Conservation (phyloP, 352 stramenopile genomes). For the Globisporangium canariense region DNA sequence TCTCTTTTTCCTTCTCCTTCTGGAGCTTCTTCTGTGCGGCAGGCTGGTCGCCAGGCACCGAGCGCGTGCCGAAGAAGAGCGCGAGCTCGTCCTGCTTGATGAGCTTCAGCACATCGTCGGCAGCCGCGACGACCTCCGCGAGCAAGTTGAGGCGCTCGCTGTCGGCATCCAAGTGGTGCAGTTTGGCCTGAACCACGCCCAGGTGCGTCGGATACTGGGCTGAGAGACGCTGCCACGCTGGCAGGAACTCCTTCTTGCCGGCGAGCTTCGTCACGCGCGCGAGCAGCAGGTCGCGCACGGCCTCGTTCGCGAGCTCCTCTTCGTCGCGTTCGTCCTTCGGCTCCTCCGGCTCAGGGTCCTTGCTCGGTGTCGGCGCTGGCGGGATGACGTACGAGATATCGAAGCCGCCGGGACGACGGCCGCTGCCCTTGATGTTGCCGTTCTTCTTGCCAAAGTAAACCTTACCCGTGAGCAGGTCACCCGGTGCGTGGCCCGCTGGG, state of each 20-base stretch:
- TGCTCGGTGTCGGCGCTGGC: constrained; percentile 41
- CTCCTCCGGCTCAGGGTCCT: constrained; percentile 63
- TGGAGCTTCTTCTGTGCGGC: constrained; percentile 61
- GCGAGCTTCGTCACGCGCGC: constrained; percentile 61
- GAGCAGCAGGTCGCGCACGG: constrained; percentile 70
- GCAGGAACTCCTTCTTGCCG: constrained; percentile 62
- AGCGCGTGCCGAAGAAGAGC: constrained; percentile 69
- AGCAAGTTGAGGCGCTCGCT: constrained; percentile 42
- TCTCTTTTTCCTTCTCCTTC: constrained; percentile 74
- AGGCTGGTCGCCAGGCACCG: constrained; percentile 43
- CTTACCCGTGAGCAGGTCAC: constrained; percentile 65
- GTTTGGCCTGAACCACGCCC: constrained; percentile 53
- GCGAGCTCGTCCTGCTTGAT: constrained; percentile 71
- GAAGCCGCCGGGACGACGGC: constrained; percentile 64
- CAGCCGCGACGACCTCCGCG: constrained; percentile 44
- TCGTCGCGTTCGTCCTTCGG: constrained; percentile 71
- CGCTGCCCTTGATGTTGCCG: constrained; percentile 49
- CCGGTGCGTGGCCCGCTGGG: constrained; percentile 40
- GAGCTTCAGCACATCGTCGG: constrained; percentile 48
- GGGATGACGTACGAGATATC: constrained; percentile 75
- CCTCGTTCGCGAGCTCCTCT: constrained; percentile 60
- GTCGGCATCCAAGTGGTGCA: constrained; percentile 75
- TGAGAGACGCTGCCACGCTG: constrained; percentile 44
- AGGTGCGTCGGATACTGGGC: constrained; percentile 61
- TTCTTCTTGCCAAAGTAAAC: constrained; percentile 80